Conservation (phyloP, 2,329 filamentous ascomycete species). For the Phyllosticta citribraziliensis region DNA sequence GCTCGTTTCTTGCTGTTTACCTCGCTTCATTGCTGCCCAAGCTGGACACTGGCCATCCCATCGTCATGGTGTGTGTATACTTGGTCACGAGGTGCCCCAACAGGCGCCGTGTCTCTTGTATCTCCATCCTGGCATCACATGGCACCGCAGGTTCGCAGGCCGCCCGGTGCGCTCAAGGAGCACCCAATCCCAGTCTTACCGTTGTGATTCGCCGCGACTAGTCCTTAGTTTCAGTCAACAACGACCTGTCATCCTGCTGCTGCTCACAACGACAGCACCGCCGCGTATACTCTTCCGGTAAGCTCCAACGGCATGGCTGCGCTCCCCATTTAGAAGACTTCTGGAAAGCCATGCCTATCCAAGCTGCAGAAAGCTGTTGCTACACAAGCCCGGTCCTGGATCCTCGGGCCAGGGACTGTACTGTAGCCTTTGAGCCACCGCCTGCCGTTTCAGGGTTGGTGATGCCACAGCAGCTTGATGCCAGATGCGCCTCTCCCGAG, state of each 20-base stretch:
- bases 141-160: slow-evolving; percentile 2
- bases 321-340: slow-evolving; percentile 8
- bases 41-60: not conserved
- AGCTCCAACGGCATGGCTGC: not conserved
- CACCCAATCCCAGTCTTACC: slow-evolving; percentile 2
- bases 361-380: not conserved
- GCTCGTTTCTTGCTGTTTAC: not conserved
- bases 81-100: slow-evolving; percentile 11
- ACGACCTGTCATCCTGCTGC: slow-evolving; percentile 5
- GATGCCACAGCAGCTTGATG: not conserved
- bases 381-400: not conserved
- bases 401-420: slow-evolving; percentile 4
- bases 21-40: slow-evolving; percentile 1
- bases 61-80: slow-evolving; percentile 4
- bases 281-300: not conserved
- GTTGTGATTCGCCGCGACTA: slow-evolving; percentile 7
- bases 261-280: not conserved
- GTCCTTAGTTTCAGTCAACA: slow-evolving; percentile 6
- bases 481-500: not conserved
- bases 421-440: slow-evolving; percentile 5
- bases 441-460: slow-evolving; percentile 8
- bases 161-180: not conserved
- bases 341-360: slow-evolving; percentile 6
- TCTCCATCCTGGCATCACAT: slow-evolving; percentile 8
- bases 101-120: slow-evolving; percentile 11